Evolutionary conservation across 257 asterid species (phyloP).

Genomic region (Gardenia jasminoides): DNA sequence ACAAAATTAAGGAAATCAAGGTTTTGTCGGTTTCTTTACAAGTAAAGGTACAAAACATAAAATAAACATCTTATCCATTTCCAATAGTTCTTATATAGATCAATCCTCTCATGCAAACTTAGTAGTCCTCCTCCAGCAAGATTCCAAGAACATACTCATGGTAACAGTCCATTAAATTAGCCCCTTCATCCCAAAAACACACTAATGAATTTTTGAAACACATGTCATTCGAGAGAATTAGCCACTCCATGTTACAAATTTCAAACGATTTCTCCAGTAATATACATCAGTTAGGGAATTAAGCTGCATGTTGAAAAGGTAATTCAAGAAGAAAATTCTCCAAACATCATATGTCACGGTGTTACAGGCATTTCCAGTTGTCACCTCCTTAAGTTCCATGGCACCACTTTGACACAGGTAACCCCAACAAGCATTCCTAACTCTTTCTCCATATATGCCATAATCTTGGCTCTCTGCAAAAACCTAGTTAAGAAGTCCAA

Average conservation of each 20-base stretch:
- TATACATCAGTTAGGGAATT: neutral
- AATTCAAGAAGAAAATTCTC: no score
- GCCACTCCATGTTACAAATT: neutral
- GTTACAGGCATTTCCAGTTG: neutral
- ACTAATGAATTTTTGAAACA: neutral
- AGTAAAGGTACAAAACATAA: neutral
- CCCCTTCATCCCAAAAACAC: neutral
- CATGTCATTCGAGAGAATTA: neutral
- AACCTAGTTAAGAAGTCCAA: constrained; percentile 46
- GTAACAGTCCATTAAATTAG: neutral
- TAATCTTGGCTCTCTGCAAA: constrained; percentile 99
- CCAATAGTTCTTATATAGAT: neutral
- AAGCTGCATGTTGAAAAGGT: neutral
- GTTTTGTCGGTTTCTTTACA: neutral
- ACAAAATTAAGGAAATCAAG: neutral
- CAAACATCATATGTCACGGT: neutral
- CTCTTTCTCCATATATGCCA: constrained; percentile 93
- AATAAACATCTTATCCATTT: neutral
- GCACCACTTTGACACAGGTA: constrained; percentile 98
- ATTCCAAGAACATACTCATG: neutral
- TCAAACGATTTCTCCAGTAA: neutral
- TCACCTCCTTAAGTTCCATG: constrained; percentile 84
- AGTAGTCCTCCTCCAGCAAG: neutral
- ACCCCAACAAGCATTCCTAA: constrained; percentile 99
- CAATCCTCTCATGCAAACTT: neutral